These are phyloP conservation scores for Cyclanthera cordifolia DNA, from an alignment of 306 rosid species.

Conservation along the genomic window DNA sequence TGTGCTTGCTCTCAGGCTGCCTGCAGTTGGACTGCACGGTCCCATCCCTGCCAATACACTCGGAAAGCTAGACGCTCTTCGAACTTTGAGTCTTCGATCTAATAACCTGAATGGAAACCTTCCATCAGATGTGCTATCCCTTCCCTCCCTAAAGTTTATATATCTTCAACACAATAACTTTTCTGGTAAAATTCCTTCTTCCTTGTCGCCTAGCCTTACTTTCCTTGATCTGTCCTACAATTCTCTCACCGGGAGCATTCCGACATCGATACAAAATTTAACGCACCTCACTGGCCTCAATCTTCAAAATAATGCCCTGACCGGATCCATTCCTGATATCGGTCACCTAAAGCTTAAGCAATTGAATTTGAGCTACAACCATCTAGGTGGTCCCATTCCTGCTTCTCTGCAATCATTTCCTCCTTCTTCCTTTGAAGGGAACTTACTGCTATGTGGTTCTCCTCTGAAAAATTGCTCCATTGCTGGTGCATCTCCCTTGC, in stretches of 20 bases:
- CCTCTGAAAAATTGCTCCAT: constrained; percentile 47
- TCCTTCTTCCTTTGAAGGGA: constrained; percentile 52
- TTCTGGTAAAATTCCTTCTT: constrained; percentile 48
- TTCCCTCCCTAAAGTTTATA: constrained; percentile 47
- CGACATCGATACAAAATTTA: constrained; percentile 37
- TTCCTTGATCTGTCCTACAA: constrained; percentile 65
- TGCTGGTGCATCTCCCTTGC: constrained; percentile 18
- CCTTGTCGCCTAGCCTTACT: constrained; percentile 34
- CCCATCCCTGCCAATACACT: constrained; percentile 55
- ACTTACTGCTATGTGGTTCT: constrained; percentile 54
- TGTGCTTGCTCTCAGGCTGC: constrained; percentile 53
- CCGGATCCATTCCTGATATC: constrained; percentile 54
- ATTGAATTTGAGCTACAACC: constrained; percentile 66
- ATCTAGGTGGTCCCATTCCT: constrained; percentile 65
- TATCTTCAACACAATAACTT: constrained; percentile 58
- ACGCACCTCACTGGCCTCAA: constrained; percentile 36
- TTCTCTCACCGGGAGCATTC: constrained; percentile 57
- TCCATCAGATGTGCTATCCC: constrained; percentile 54
- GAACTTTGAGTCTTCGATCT: constrained; percentile 61
- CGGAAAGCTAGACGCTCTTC: constrained; percentile 49
- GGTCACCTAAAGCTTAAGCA: constrained; percentile 36
- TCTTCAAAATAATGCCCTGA: constrained; percentile 57
- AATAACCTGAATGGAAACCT: constrained; percentile 53
- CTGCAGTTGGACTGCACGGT: constrained; percentile 57
- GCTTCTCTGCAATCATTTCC: constrained; percentile 37